Evolutionary conservation across 352 stramenopile genomes (phyloP).

Genomic region (Nothophytophthora sp.): DNA sequence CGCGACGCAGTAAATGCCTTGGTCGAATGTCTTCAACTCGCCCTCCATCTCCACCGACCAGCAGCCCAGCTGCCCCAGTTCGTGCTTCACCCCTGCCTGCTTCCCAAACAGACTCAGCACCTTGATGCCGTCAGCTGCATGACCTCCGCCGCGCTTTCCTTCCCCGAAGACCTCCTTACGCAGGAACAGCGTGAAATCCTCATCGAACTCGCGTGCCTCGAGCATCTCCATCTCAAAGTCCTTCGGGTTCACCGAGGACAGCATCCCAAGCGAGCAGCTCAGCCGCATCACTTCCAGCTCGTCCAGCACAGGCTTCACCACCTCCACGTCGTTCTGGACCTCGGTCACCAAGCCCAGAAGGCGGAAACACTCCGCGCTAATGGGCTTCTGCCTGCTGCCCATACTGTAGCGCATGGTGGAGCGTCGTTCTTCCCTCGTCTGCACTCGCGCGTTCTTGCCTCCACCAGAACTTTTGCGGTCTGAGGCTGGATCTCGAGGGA

Average conservation of each 20-base stretch:
- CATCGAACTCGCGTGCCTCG: constrained; percentile 55
- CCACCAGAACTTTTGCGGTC: neutral
- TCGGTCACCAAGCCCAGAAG: constrained; percentile 52
- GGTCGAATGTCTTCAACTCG: constrained; percentile 32
- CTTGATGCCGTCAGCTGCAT: constrained; percentile 19
- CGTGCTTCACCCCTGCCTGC: constrained; percentile 45
- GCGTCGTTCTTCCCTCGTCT: neutral
- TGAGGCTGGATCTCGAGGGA: too few relatives aligned
- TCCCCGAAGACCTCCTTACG: constrained; percentile 46
- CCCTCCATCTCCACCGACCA: constrained; percentile 53
- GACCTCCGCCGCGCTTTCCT: constrained; percentile 2
- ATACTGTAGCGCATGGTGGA: constrained; percentile 19
- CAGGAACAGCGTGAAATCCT: constrained; percentile 63
- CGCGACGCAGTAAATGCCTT: constrained; percentile 60
- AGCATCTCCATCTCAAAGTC: constrained; percentile 66
- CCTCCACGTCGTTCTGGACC: constrained; percentile 66
- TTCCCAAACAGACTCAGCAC: constrained; percentile 64
- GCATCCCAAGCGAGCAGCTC: constrained; percentile 50
- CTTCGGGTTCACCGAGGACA: constrained; percentile 41
- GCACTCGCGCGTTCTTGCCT: constrained; percentile 4
- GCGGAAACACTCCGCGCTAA: constrained; percentile 49
- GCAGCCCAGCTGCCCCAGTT: constrained; percentile 32
- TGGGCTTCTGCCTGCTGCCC: constrained; percentile 13
- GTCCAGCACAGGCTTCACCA: constrained; percentile 68
- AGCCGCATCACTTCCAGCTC: constrained; percentile 74